Base-by-base conservation (phyloP, 2,329 filamentous ascomycete species). In the Alternaria longipes region DNA sequence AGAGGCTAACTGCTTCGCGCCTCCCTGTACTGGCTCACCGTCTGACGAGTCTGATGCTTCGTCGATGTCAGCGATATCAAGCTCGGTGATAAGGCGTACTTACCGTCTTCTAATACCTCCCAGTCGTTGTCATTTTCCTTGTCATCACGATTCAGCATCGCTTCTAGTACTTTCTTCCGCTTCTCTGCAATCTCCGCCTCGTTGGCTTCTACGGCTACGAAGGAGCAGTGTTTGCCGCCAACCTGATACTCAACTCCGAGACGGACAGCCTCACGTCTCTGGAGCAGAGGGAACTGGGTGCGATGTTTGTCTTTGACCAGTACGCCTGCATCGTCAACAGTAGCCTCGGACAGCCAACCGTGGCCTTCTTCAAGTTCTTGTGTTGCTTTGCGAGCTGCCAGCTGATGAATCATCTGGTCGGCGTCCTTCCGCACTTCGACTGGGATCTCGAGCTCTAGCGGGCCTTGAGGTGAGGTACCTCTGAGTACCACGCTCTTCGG, bases 321-420 rank as follows among this genome's bases (percentile, higher is more conserved):
- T 8, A 41, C 40, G 18, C 26, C 40, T 1, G 40, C 44, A 45
- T 56, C 24, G 3, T 34, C 20, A 9, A 41, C 6, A 8, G 46
- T 41, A 50, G 58, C 46, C 3, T 47, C 40, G 2, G 53, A 56
- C 2, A 60, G 41, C 58, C 53, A 60, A 11, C 58, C 53, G 9
- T 46, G 58, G 8, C 53, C 58, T 16, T 60, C 58, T 41, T 60
- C 58, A n/a, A 60, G 58, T 26, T 60, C 53, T 26, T 60, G 40
- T 6, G 24, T 52, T 40, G 58, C 58, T 34, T 52, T 60, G 2
- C 53, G 40, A 5, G 53, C 58, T 6, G 58, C 58, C 7, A 60
- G 26, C 32, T 60, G 58, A 7, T 60, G 53, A 28, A 60, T 60
- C 58, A 60, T 56, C 12, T 56, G 40, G 16, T 60, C 58, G 7